Base-by-base conservation (phyloP, 495 filamentous ascomycete genomes). In the Talaromyces stipitatus region DNA sequence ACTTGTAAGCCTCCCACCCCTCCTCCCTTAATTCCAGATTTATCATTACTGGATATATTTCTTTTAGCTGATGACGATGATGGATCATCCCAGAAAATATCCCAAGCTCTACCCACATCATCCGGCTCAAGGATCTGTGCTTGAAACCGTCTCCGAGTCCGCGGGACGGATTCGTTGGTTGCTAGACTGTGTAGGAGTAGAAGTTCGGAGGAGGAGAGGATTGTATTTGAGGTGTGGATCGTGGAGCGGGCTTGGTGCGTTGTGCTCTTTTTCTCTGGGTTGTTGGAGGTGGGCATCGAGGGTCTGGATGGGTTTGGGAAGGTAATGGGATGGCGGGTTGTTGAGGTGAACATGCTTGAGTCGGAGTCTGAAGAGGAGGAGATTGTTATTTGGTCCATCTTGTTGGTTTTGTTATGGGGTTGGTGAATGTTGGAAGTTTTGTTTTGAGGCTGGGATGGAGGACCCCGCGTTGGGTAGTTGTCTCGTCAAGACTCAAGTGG, bases 111-210 rank as follows among this genome's bases (percentile, higher is more conserved):
- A 9, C 55, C 38, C 0, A 63, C 61, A 57, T 72, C 65, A 9
- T 66, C 64, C 8, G 69, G 62, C 7, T 69, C 62, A 50, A 76
- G 60, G 2, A 74, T 57, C 50, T 68, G 71, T 2, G 71, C 61
- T 33, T 66, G 59, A 58, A 76, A 74, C 46, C 66, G 67, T 29
- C 72, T 69, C 45, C 71, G 69, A 27, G 71, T 66, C 67, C 73
- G 69, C 3, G 73, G 72, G 58, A 76, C 63, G 56, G 73, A 71
- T 69, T 70, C 71, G 12, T 66, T 62, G 0, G 67, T 62, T 20
- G 68, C 67, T 1, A 74, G 36, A 0, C 71, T 68, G 46, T 77
- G 69, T 1, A 70, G 63, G 0, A 71, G 64, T 0, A 75, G 58
- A 0, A 77, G 52, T 50, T 77, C 74, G 14, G 62, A 52, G 32